Evolutionary conservation across 345 rosid species (phyloP).

Genomic region (Heritiera littoralis): DNA sequence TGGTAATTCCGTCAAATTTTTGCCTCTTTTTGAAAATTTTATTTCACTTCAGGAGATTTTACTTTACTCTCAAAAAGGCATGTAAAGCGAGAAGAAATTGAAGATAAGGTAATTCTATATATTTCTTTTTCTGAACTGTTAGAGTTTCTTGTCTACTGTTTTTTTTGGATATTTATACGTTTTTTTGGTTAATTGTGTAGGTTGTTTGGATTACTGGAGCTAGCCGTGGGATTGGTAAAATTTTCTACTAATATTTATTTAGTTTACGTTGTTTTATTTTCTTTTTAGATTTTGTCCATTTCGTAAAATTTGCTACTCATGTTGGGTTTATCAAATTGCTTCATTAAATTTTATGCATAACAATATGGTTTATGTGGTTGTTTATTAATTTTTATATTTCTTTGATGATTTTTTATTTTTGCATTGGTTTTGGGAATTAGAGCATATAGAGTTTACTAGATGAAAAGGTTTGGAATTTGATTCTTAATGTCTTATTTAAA

Average conservation of each 20-base stretch:
- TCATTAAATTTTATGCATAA: not conserved
- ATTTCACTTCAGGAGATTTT: constrained; percentile 61
- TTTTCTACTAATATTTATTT: not conserved
- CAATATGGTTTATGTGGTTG: constrained; percentile 5
- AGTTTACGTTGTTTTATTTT: not conserved
- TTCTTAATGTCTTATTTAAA: not conserved
- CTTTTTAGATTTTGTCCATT: not conserved
- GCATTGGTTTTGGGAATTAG: not conserved
- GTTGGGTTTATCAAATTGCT: constrained; percentile 6
- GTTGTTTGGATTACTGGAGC: constrained; percentile 97
- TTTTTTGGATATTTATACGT: not conserved
- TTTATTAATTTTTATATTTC: not conserved
- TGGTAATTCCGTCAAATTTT: not conserved
- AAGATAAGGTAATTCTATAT: constrained; percentile 59
- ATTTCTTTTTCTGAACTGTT: not conserved
- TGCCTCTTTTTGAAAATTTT: not conserved
- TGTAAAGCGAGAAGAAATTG: constrained; percentile 72
- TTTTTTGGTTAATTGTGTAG: constrained; percentile 34
- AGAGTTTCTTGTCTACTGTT: not conserved
- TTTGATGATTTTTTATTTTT: not conserved
- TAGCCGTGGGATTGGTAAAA: constrained; percentile 89
- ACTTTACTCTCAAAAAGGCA: constrained; percentile 66
- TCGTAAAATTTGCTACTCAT: not conserved
- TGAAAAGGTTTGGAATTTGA: not conserved
- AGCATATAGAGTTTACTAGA: not conserved